phyloP scores from a whole-genome alignment of 768 basidiomycete genomes.

The Lactifluus hygrophoroides region DNA sequence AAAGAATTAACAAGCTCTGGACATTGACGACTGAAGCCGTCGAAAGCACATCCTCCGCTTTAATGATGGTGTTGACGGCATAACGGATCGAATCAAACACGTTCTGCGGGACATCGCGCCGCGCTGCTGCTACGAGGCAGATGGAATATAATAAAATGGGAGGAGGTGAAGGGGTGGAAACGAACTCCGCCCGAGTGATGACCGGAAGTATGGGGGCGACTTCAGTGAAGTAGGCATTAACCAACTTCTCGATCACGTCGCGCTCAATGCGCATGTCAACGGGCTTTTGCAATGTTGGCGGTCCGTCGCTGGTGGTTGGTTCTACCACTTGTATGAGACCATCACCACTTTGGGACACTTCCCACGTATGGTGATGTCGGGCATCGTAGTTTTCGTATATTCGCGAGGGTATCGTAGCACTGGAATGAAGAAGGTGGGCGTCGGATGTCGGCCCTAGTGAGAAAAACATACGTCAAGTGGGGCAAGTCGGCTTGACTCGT shows the following conservation, averaged over 20 bases:
- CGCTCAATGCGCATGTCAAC: constrained; percentile 68
- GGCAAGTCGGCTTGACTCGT: not conserved
- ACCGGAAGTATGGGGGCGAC: constrained; percentile 85
- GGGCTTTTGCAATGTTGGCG: constrained; percentile 48
- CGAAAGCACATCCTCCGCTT: constrained; percentile 84
- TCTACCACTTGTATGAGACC: constrained; percentile 80
- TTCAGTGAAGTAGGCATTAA: constrained; percentile 90
- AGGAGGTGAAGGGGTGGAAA: constrained; percentile 62
- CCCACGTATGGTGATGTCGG: constrained; percentile 82
- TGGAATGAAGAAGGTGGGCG: constrained; percentile 83
- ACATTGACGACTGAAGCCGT: constrained; percentile 81
- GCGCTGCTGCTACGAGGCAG: constrained; percentile 84
- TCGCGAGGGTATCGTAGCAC: constrained; percentile 74
- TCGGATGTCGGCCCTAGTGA: constrained; percentile 75
- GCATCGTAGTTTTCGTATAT: constrained; percentile 83
- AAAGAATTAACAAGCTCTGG: constrained; percentile 76
- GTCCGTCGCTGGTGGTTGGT: constrained; percentile 48
- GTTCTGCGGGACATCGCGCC: constrained; percentile 71
- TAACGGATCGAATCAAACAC: constrained; percentile 89
- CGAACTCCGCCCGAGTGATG: constrained; percentile 81
- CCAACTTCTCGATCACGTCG: constrained; percentile 67
- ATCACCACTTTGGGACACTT: constrained; percentile 75
- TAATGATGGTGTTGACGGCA: constrained; percentile 79
- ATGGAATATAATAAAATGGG: constrained; percentile 87
- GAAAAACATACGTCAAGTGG: not conserved